These are phyloP conservation scores for Trametes versicolor DNA, from an alignment of 1,284 basidiomycete species.

Conservation along the genomic window DNA sequence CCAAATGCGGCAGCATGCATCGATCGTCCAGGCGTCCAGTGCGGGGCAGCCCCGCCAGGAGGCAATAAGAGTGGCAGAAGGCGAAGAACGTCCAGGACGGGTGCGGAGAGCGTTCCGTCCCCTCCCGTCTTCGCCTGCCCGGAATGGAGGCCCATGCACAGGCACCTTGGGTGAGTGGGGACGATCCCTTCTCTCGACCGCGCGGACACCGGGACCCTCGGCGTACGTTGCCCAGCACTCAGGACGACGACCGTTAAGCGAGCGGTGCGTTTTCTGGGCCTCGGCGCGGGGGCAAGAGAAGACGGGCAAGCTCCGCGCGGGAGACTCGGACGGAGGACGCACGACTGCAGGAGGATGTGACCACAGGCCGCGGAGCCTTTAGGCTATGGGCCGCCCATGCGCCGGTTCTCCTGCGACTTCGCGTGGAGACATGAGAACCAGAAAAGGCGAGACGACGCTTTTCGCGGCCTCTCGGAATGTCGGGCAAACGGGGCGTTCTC, in stretches of 20 bases:
- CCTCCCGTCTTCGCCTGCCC: slow-evolving; percentile 6
- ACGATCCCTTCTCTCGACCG: slow-evolving; percentile 16
- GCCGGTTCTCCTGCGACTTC: slow-evolving; percentile 25
- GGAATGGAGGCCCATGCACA: slow-evolving; percentile 14
- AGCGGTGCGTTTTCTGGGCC: neutral
- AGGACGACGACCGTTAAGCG: slow-evolving; percentile 6
- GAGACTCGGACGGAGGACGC: slow-evolving; percentile 18
- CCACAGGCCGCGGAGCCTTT: slow-evolving; percentile 28
- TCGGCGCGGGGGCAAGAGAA: slow-evolving; percentile 11
- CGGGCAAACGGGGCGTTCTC: slow-evolving; percentile 32
- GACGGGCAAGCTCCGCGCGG: slow-evolving; percentile 10
- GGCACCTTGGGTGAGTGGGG: slow-evolving; percentile 4
- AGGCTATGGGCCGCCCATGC: slow-evolving; percentile 17
- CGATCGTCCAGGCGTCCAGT: slow-evolving; percentile 16
- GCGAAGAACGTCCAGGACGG: slow-evolving; percentile 12
- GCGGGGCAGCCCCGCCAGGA: slow-evolving; percentile 14
- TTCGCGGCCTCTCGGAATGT: slow-evolving; percentile 26
- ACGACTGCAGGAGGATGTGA: slow-evolving; percentile 15
- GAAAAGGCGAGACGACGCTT: slow-evolving; percentile 25
- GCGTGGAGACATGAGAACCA: slow-evolving; percentile 27
- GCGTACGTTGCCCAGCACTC: slow-evolving; percentile 11
- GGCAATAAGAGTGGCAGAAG: slow-evolving; percentile 22
- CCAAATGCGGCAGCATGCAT: slow-evolving; percentile 18
- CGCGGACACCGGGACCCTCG: slow-evolving; percentile 31
- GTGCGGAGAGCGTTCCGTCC: slow-evolving; percentile 18